Evolutionary conservation across 345 rosid genomes (phyloP).

Genomic region (Eucalyptus tenuipes): DNA sequence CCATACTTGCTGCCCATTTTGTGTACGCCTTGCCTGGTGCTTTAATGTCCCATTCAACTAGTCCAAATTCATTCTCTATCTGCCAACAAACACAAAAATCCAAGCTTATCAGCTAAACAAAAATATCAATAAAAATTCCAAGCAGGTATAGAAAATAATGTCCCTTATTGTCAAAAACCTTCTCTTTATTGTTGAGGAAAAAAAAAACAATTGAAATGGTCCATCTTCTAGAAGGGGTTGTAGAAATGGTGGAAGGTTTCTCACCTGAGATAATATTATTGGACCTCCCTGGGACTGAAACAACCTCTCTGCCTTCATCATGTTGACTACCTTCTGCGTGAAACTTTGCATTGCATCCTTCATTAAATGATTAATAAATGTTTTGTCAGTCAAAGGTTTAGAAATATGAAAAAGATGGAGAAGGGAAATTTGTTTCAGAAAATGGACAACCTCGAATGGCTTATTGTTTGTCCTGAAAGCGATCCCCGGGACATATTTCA

Average conservation of each 20-base stretch:
- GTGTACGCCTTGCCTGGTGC: conserved; percentile 5
- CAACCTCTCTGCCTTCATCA: conserved; percentile 24
- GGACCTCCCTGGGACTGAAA: conserved; percentile 41
- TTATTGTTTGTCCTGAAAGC: conserved; percentile 4
- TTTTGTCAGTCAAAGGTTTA: not conserved
- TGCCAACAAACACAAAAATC: not conserved
- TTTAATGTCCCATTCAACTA: not conserved
- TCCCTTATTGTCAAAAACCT: not conserved
- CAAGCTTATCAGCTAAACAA: not conserved
- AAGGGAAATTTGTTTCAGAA: not conserved
- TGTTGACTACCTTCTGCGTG: conserved; percentile 23
- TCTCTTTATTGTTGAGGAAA: not conserved
- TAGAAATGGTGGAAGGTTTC: not conserved
- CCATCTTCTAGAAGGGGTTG: not conserved
- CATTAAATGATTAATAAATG: not conserved
- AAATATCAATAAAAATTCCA: not conserved
- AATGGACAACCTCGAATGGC: not conserved
- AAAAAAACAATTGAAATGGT: too few species aligned
- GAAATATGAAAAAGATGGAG: not conserved
- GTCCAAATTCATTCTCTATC: conserved; percentile 11
- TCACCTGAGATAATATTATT: conserved; percentile 37
- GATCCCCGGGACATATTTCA: conserved; percentile 8
- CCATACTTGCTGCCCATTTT: conserved; percentile 39
- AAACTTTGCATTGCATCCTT: conserved; percentile 21
- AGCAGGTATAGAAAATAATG: not conserved